These are phyloP conservation scores for Aspergillus sp. DNA, from an alignment of 2,329 filamentous ascomycete genomes.

Conservation along the genomic window DNA sequence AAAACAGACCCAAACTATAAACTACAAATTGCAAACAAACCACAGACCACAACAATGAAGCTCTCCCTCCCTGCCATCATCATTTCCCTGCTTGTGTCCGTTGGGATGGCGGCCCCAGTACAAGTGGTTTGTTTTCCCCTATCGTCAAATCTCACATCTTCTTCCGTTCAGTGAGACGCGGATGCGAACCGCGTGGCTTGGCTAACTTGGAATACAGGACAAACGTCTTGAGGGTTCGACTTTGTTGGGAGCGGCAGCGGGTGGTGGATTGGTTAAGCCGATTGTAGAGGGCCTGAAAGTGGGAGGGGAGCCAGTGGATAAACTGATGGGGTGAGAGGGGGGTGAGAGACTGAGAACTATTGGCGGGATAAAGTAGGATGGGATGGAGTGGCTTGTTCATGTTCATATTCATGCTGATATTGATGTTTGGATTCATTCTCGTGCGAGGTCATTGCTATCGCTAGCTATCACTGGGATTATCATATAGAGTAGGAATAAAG, in stretches of 20 bases:
- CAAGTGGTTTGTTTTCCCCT: background rate
- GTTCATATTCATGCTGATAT: background rate
- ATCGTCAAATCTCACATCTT: background rate
- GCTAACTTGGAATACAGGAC: background rate
- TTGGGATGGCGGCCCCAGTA: slow-evolving; percentile 4
- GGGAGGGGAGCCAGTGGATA: no score
- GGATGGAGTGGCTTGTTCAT: background rate
- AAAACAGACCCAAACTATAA: background rate
- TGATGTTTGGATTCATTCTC: slow-evolving; percentile 5
- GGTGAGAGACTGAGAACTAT: background rate
- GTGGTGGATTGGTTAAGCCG: background rate
- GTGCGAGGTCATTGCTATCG: background rate
- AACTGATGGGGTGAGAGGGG: background rate
- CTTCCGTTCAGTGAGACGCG: background rate
- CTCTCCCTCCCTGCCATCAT: slow-evolving; percentile 2
- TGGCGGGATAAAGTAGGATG: background rate
- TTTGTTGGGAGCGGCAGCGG: background rate
- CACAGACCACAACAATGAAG: slow-evolving; percentile 5
- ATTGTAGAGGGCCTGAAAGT: no score
- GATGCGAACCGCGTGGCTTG: background rate
- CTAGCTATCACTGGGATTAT: slow-evolving; percentile 1
- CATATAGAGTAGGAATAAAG: slow-evolving; percentile 4
- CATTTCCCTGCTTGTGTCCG: background rate
- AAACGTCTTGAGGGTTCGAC: background rate
- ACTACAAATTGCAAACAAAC: background rate